These are phyloP conservation scores for Coemansia sp. DNA, from an alignment of 192 early-diverging fungal species.

Conservation along the genomic window DNA sequence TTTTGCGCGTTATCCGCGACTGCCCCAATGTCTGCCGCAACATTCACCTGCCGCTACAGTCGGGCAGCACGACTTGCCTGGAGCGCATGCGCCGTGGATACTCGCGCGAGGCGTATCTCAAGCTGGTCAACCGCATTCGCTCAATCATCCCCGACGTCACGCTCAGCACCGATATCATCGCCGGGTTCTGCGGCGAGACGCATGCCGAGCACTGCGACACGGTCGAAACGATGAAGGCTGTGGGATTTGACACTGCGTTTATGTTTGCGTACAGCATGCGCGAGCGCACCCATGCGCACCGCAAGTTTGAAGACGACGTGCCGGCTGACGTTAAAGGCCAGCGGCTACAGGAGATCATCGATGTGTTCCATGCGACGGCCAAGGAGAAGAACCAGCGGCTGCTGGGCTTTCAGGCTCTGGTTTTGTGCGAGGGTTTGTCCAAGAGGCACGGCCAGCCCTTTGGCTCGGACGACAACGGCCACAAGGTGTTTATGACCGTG, in stretches of 20 bases:
- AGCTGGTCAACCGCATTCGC: constrained; percentile 63
- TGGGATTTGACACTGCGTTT: constrained; percentile 70
- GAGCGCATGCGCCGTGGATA: constrained; percentile 76
- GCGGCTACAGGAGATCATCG: constrained; percentile 64
- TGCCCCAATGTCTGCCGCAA: constrained; percentile 67
- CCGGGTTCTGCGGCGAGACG: constrained; percentile 76
- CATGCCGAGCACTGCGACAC: constrained; percentile 69
- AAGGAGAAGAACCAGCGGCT: constrained; percentile 51
- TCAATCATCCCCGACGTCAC: constrained; percentile 65
- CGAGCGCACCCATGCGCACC: constrained; percentile 70
- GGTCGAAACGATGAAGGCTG: constrained; percentile 59
- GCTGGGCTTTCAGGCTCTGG: constrained; percentile 50
- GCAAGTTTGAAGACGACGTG: constrained; percentile 64
- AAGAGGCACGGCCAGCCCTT: constrained; percentile 43
- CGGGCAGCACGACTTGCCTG: constrained; percentile 61
- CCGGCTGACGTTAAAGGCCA: constrained; percentile 58
- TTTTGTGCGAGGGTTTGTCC: constrained; percentile 55
- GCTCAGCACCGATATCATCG: constrained; percentile 72
- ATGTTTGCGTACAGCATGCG: constrained; percentile 82
- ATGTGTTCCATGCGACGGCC: constrained; percentile 59
- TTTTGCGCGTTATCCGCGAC: constrained; percentile 64
- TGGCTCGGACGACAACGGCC: constrained; percentile 66
- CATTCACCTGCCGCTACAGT: constrained; percentile 72
- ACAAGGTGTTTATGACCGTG: constrained; percentile 60
- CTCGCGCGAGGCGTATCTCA: constrained; percentile 65